A percentile compares a stretch with the other conserved stretches of the same genome.
Evolutionary conservation across 2,329 filamentous ascomycete genomes (phyloP).

Genomic region (Ophiostoma quercus): DNA sequence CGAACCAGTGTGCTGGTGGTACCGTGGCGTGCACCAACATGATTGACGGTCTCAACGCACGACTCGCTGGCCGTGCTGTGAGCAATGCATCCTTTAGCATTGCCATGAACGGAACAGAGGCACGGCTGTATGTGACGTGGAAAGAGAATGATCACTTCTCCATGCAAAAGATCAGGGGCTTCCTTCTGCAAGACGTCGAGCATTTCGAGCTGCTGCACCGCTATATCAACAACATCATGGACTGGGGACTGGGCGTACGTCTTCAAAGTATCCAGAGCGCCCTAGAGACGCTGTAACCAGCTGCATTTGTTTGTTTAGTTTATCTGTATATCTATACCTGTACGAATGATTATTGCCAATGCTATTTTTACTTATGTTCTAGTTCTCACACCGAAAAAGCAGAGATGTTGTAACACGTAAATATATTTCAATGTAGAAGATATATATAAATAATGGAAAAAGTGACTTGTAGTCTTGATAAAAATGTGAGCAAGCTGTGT

Average conservation of each 20-base stretch:
- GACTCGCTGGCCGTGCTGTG: background rate
- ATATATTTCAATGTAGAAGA: background rate
- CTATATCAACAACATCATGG: background rate
- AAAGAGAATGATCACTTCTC: background rate
- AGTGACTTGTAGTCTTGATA: background rate
- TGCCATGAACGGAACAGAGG: background rate
- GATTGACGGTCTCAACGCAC: background rate
- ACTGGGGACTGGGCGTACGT: background rate
- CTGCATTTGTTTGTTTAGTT: background rate
- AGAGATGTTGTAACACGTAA: background rate
- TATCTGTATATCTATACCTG: too few relatives aligned
- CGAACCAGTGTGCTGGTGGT: background rate
- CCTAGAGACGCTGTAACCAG: background rate
- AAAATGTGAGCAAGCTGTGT: background rate
- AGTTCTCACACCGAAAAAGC: too few relatives aligned
- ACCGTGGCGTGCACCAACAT: background rate
- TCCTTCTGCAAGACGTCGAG: background rate
- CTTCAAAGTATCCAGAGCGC: background rate
- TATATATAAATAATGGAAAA: background rate
- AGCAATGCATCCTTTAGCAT: background rate
- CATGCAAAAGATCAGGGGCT: constrained; percentile 1
- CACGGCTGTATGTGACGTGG: background rate
- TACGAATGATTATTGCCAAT: too few relatives aligned
- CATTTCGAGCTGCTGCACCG: background rate
- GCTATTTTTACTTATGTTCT: too few relatives aligned